Base-by-base conservation (phyloP, 352 stramenopile species). In the Phytophthora boehmeriae region DNA sequence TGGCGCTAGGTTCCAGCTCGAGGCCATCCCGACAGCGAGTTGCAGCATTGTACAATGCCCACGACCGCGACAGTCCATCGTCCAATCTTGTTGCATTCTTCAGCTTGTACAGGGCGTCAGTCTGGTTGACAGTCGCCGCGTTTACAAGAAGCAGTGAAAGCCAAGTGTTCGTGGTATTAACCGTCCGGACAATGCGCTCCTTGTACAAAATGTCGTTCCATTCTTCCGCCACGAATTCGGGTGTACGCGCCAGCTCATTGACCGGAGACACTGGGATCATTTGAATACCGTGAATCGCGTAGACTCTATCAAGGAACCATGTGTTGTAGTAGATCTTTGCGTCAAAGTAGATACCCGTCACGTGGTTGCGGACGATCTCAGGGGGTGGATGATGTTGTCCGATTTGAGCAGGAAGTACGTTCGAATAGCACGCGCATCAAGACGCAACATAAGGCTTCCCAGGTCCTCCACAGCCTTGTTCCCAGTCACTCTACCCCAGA, bases 271-370 rank as follows among this genome's bases (percentile, higher is more conserved):
- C 73, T 8, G 72, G 78, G 23, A 88, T 78, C 79, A 89, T 89
- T 63, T 89, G 79, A 38, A 89, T 89, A 35, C 79, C 79, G 54
- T 89, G 79, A 55, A 89, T 89, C 25, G 64, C 76, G 51, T 85
- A 76, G 57, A 75, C 76, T 43, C 78, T 64, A 11, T 74, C 42
- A 34, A 76, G 74, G 60, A 88, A 88, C 76, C 76, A 88, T 43
- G 76, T 85, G 42, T 78, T 70, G 58, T 89, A 89, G 62, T 75
- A 70, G 0, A 58, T 66, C 57, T 83, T 86, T 68, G 84, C 86
- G 49, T 88, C 78, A 27, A 80, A 76, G 52, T 86, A 79, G 5
- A 89, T 78, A 19, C 78, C 78, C 20, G 76, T 83, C 22, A 90
- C 80, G 42, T 88, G 76, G 71, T 90, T 90, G 58, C 66, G 68